A percentile compares a stretch with the other conserved stretches of the same genome.
phyloP scores from a whole-genome alignment of 257 asterid genomes.

The Perilla frutescens region DNA sequence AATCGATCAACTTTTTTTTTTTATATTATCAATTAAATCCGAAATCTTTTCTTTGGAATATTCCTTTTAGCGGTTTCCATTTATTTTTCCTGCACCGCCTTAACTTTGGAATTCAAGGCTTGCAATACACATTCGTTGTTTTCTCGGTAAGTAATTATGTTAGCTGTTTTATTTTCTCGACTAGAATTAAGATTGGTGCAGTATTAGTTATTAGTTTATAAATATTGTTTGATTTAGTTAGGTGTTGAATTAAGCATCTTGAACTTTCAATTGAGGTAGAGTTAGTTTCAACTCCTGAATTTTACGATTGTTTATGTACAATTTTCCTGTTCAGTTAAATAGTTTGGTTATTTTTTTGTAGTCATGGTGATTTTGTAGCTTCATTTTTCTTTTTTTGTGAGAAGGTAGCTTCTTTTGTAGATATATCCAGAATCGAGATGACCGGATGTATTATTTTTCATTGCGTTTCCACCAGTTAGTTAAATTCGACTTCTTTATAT shows the following conservation, averaged over 20 bases:
- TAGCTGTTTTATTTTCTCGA: not conserved
- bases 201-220: not conserved
- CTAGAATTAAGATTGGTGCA: not conserved
- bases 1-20: not conserved
- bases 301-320: not conserved
- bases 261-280: slow-evolving; percentile 22
- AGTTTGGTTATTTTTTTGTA: not conserved
- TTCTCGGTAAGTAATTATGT: slow-evolving; percentile 13
- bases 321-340: not conserved
- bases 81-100: slow-evolving; percentile 17
- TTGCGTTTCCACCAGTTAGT: not conserved
- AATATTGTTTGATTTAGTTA: slow-evolving; percentile 4
- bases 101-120: slow-evolving; percentile 24
- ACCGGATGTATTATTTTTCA: not conserved
- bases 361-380: slow-evolving; percentile 2
- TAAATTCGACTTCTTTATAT: not conserved
- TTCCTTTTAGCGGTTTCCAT: slow-evolving; percentile 16
- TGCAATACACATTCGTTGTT: slow-evolving; percentile 22
- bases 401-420: slow-evolving; percentile 1
- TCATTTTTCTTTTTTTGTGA: not conserved
- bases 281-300: not conserved
- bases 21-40: not conserved
- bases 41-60: not conserved
- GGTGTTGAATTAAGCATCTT: not conserved
- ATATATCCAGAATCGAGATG: not conserved